Percentiles rank a stretch among this genome's conserved stretches.
Conservation (phyloP, 768 basidiomycete species). For the Boletus rubescentipes region DNA sequence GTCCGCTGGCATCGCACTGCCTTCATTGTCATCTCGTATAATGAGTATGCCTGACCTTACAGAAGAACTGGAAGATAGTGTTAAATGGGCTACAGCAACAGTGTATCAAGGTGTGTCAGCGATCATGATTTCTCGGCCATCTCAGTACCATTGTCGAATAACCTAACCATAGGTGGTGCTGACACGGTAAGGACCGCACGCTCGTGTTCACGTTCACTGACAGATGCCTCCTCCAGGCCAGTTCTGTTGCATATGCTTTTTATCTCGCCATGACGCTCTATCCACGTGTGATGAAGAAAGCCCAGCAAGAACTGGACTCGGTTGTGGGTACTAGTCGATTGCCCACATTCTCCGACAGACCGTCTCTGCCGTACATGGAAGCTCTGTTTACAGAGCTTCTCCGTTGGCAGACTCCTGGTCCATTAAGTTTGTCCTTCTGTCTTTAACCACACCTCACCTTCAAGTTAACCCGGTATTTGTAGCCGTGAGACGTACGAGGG, state of each 20-base stretch:
- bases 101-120: conserved; percentile 19
- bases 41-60: conserved; percentile 6
- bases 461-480: neutral
- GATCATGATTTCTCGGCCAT: neutral
- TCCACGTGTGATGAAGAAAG: conserved; percentile 26
- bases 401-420: conserved; percentile 20
- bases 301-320: conserved; percentile 28
- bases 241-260: conserved; percentile 16
- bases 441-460: too few species aligned
- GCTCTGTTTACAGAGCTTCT: conserved; percentile 27
- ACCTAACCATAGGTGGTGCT: conserved; percentile 18
- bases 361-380: conserved; percentile 28
- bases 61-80: conserved; percentile 15
- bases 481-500: conserved; percentile 12
- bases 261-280: conserved; percentile 30
- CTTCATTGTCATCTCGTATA: conserved; percentile 16
- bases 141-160: neutral
- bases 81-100: conserved; percentile 18
- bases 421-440: neutral
- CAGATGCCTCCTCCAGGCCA: conserved; percentile 8
- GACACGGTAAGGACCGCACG: conserved; percentile 22
- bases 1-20: conserved; percentile 17
- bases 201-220: neutral
- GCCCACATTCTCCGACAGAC: conserved; percentile 26
- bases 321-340: conserved; percentile 25